Base-by-base conservation (phyloP, 2,329 filamentous ascomycete species). In the Apiospora malaysiana region DNA sequence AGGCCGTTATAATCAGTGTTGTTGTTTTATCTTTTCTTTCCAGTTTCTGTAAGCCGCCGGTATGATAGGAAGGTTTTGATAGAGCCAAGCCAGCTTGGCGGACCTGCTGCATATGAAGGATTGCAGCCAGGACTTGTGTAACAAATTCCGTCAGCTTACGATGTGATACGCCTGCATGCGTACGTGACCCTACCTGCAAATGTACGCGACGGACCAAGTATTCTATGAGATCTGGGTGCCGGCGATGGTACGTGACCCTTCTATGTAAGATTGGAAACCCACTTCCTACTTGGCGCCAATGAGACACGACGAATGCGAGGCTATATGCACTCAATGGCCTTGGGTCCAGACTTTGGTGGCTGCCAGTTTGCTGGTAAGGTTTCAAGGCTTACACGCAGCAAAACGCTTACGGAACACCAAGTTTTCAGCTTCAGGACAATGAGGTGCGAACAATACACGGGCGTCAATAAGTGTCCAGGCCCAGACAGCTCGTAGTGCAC, bases 121-220 rank as follows among this genome's bases (percentile, higher is more conserved):
- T 40, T 4, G 12, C 27, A 40, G 9, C 16, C 4, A 21, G 10
- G 27, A 14, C 9, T 63, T n/a, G 56, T 23, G 56, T 40, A 37
- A 63, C 56, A 40, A 7, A 32, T 63, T 40, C 12, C 56, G 32
- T 63, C 56, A 40, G 56, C 56, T 63, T 63, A 63, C 32, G 10
- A n/a, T 63, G 56, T 63, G 56, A 40, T 32, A 63, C 40, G 32
- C 32, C 27, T 23, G 56, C 56, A 63, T 63, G 14, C 27, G 56
- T n/a, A n/a, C 18, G 56, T n/a, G 32, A n/a, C 21, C 27, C 2
- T 21, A n/a, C 51, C 16, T 37, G 10, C 27, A 27, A 37, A 59
- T 42, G 8, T 9, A 42, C 40, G 40, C 40, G 12, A 42, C 10
- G 40, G 40, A 8, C 6, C 16, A 59, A 21, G 51, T 18, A 14